phyloP scores from a whole-genome alignment of 75 land plant species.

The Chamaecyparis obtusa region DNA sequence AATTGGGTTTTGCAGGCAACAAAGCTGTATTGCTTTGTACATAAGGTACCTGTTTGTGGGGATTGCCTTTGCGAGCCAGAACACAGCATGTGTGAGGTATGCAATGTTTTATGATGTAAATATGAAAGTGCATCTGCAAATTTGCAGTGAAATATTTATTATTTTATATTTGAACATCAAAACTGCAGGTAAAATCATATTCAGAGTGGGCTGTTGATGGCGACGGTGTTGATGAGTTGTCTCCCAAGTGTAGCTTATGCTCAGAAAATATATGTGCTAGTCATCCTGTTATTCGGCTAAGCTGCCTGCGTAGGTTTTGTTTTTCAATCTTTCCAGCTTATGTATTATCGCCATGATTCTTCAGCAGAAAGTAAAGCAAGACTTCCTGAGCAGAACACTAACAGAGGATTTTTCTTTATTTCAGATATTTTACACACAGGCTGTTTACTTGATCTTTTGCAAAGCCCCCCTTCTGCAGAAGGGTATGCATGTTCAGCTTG shows the following conservation, averaged over 20 bases:
- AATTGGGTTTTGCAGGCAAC: constrained; percentile 26
- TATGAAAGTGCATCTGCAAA: not conserved
- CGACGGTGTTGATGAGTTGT: constrained; percentile 33
- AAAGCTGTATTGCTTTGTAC: constrained; percentile 34
- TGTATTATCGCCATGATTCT: not conserved
- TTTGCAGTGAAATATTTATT: not conserved
- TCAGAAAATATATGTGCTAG: constrained; percentile 16
- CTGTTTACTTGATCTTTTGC: constrained; percentile 29
- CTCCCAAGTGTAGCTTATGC: constrained; percentile 32
- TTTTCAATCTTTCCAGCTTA: not conserved
- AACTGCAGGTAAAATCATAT: constrained; percentile 32
- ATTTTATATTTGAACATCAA: not conserved
- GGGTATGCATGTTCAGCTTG: constrained; percentile 35
- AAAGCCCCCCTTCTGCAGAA: constrained; percentile 30
- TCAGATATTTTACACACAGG: constrained; percentile 28
- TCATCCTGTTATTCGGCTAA: constrained; percentile 27
- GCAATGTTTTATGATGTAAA: not conserved
- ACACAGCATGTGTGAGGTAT: constrained; percentile 34
- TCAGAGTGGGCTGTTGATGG: constrained; percentile 38
- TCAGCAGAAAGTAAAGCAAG: not conserved
- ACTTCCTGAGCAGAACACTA: not conserved
- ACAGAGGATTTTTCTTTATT: not conserved
- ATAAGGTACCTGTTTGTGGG: constrained; percentile 39
- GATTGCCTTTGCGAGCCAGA: constrained; percentile 36
- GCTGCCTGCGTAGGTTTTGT: constrained; percentile 31